Evolutionary conservation across 2,329 filamentous ascomycete genomes (phyloP).

Genomic region (Neonectria faginata): DNA sequence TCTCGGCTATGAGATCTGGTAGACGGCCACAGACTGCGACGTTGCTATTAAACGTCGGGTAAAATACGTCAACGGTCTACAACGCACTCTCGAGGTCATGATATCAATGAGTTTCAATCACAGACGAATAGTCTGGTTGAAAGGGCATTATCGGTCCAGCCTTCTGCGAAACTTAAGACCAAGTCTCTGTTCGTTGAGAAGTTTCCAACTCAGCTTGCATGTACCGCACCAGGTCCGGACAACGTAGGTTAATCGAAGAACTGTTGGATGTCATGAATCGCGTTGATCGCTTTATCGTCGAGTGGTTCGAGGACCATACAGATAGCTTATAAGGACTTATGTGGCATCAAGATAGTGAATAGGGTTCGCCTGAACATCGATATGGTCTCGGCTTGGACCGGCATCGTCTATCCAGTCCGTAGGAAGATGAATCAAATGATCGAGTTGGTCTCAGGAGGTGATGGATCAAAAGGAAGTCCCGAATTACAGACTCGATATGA

Average conservation of each 20-base stretch:
- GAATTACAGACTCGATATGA: too few relatives aligned
- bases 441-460: not conserved
- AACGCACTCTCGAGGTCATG: not conserved
- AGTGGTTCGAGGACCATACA: not conserved
- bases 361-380: not conserved
- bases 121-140: not conserved
- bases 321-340: not conserved
- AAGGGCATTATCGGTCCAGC: not conserved
- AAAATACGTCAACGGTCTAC: not conserved
- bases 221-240: not conserved
- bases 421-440: not conserved
- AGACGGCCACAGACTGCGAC: not conserved
- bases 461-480: not conserved
- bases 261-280: not conserved
- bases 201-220: not conserved
- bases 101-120: not conserved
- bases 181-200: not conserved
- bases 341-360: too few relatives aligned
- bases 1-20: not conserved
- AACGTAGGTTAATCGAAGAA: not conserved
- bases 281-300: not conserved
- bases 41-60: not conserved
- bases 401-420: not conserved
- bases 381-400: not conserved
- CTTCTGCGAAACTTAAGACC: not conserved